A percentile compares a stretch with the other conserved stretches of the same genome.
Evolutionary conservation across 2,329 filamentous ascomycete genomes (phyloP).

Genomic region (Trichoderma citrinoviride): DNA sequence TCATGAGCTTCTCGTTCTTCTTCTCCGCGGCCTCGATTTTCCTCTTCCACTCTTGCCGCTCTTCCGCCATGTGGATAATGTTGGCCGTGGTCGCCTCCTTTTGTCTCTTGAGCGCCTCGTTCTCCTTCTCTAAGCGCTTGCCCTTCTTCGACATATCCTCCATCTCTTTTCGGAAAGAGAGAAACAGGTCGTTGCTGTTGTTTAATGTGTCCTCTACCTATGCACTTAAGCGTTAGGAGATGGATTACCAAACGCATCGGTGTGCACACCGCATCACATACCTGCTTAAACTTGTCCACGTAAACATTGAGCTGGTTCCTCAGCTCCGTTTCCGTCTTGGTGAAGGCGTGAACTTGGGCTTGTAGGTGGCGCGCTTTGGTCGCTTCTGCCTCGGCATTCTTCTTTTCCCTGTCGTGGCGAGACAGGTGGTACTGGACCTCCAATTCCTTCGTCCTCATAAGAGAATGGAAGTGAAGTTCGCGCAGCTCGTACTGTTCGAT

Average conservation of each 20-base stretch:
- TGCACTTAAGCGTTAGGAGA: conserved; percentile 26
- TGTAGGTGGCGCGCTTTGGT: conserved; percentile 81
- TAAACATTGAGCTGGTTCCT: conserved; percentile 96
- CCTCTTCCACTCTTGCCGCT: conserved; percentile 79
- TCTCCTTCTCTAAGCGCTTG: conserved; percentile 94
- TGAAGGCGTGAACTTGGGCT: conserved; percentile 89
- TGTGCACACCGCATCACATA: conserved; percentile 45
- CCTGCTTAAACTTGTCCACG: conserved; percentile 99
- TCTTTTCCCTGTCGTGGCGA: conserved; percentile 85
- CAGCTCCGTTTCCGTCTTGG: conserved; percentile 91
- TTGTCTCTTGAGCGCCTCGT: conserved; percentile 84
- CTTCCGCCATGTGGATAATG: conserved; percentile 95
- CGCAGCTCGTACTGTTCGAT: conserved; percentile 96
- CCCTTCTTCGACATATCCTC: conserved; percentile 99
- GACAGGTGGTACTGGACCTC: conserved; percentile 92
- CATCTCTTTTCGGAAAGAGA: conserved; percentile 98
- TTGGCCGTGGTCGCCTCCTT: conserved; percentile 92
- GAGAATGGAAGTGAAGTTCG: conserved; percentile 88
- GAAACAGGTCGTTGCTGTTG: conserved; percentile 95
- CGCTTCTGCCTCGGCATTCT: conserved; percentile 78
- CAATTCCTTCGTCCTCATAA: conserved; percentile 90
- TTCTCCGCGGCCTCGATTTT: conserved; percentile 56
- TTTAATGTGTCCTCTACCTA: conserved; percentile 98
- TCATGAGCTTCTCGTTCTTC: conserved; percentile 88
- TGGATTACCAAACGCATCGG: not conserved